These are phyloP conservation scores for Tolypocladium sp. DNA, from an alignment of 2,329 filamentous ascomycete species.

Conservation along the genomic window DNA sequence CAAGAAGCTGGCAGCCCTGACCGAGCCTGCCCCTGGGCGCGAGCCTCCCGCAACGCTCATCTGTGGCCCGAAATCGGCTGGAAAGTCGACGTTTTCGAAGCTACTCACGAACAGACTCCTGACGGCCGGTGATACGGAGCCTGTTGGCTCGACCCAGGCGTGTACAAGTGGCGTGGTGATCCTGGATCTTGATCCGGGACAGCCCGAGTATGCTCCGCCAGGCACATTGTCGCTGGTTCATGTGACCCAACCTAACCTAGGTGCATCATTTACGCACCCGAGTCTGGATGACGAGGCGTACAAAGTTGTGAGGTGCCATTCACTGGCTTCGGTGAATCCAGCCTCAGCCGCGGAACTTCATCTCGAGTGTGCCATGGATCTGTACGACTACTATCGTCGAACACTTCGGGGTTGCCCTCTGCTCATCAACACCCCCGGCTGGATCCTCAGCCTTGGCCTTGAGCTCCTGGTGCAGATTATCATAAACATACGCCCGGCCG, in stretches of 20 bases:
- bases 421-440: constrained; percentile 66
- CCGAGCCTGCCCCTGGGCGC: constrained; percentile 18
- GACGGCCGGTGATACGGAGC: constrained; percentile 25
- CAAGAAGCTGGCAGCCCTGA: constrained; percentile 41
- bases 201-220: constrained; percentile 64
- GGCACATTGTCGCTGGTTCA: constrained; percentile 61
- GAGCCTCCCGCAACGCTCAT: constrained; percentile 41
- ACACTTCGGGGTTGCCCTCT: constrained; percentile 41
- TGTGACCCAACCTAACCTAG: constrained; percentile 51
- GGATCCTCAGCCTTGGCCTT: constrained; percentile 62
- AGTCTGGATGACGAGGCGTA: constrained; percentile 20
- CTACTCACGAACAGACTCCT: constrained; percentile 58
- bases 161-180: constrained; percentile 34
- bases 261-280: constrained; percentile 58
- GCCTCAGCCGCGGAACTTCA: constrained; percentile 60
- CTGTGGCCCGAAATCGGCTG: constrained; percentile 62
- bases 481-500: constrained; percentile 40
- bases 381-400: constrained; percentile 49
- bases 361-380: constrained; percentile 51
- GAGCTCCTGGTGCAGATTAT: constrained; percentile 54
- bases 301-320: constrained; percentile 50
- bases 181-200: constrained; percentile 71
- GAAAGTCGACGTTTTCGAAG: constrained; percentile 67
- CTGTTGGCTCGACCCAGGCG: constrained; percentile 5
- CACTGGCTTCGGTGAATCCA: constrained; percentile 55